Conservation (phyloP, 2,329 filamentous ascomycete species). For the Daldinia sp. region DNA sequence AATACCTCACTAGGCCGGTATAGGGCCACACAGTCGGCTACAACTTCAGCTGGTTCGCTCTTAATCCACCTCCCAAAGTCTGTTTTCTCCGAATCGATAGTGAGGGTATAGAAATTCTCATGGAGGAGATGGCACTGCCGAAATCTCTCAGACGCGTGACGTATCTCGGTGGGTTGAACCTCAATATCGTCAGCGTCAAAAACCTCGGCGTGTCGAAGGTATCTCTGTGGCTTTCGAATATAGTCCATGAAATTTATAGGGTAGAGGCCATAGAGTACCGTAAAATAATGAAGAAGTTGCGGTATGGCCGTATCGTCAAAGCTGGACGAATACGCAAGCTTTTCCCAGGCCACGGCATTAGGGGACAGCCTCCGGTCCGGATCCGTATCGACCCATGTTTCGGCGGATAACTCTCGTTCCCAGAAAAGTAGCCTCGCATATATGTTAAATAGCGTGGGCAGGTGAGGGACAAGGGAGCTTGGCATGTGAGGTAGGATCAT, state of each 20-base stretch:
- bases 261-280: conserved; percentile 82
- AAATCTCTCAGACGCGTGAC: conserved; percentile 78
- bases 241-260: conserved; percentile 89
- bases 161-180: conserved; percentile 79
- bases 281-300: conserved; percentile 78
- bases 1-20: conserved; percentile 51
- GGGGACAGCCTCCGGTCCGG: conserved; percentile 46
- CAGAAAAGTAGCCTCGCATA: conserved; percentile 83
- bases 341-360: conserved; percentile 66
- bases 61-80: conserved; percentile 82
- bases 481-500: conserved; percentile 88
- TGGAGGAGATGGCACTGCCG: conserved; percentile 77
- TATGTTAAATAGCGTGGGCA: conserved; percentile 81
- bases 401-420: conserved; percentile 64
- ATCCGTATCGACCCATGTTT: conserved; percentile 52
- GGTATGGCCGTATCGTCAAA: conserved; percentile 69
- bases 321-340: conserved; percentile 67
- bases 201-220: conserved; percentile 76
- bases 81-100: conserved; percentile 79
- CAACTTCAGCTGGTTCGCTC: conserved; percentile 80
- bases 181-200: conserved; percentile 77
- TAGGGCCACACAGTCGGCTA: conserved; percentile 80
- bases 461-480: conserved; percentile 70
- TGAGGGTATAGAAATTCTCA: conserved; percentile 84
- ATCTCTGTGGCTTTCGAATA: conserved; percentile 81